A percentile compares a stretch with the other conserved stretches of the same genome.
Evolutionary conservation across 768 basidiomycete genomes (phyloP).

Genomic region (Thelephora ganbajun): DNA sequence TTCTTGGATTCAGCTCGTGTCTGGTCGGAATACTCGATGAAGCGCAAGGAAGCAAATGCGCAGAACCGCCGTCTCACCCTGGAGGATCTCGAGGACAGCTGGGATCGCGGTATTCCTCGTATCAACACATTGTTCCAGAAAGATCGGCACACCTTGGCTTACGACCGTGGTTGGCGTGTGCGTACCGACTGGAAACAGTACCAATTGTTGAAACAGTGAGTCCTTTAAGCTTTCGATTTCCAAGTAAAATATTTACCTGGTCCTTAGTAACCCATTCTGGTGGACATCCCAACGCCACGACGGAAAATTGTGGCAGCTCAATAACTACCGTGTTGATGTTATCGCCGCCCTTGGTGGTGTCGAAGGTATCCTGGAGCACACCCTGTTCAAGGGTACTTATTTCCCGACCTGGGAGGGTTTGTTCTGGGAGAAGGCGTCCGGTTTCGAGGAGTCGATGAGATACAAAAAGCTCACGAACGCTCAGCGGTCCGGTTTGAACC

Average conservation of each 20-base stretch:
- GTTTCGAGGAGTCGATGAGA: conserved; percentile 92
- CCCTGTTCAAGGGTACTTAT: conserved; percentile 93
- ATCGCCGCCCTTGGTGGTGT: conserved; percentile 97
- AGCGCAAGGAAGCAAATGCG: conserved; percentile 98
- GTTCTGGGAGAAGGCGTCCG: conserved; percentile 98
- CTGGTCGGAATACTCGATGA: conserved; percentile 99
- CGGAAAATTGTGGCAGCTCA: conserved; percentile 92
- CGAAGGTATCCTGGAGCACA: conserved; percentile 93
- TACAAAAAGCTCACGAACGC: conserved; percentile 97
- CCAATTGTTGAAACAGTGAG: conserved; percentile 80
- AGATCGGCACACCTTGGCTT: conserved; percentile 94
- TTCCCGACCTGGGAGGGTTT: conserved; percentile 98
- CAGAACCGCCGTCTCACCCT: conserved; percentile 93
- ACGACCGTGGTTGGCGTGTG: conserved; percentile 98
- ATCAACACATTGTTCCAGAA: conserved; percentile 99
- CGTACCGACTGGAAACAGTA: conserved; percentile 98
- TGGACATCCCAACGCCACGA: conserved; percentile 98
- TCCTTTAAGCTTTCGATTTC: conserved; percentile 4
- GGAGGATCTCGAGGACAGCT: conserved; percentile 95
- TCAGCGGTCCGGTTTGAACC: conserved; percentile 93
- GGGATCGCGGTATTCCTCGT: conserved; percentile 96
- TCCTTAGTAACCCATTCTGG: conserved; percentile 85
- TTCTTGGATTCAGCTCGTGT: conserved; percentile 97
- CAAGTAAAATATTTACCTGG: conserved; percentile 3
- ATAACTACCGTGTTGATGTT: conserved; percentile 97